Evolutionary conservation across 768 basidiomycete species (phyloP), one percentile per base, ranked within the genome.

Genomic region (Phaffia australis): DNA sequence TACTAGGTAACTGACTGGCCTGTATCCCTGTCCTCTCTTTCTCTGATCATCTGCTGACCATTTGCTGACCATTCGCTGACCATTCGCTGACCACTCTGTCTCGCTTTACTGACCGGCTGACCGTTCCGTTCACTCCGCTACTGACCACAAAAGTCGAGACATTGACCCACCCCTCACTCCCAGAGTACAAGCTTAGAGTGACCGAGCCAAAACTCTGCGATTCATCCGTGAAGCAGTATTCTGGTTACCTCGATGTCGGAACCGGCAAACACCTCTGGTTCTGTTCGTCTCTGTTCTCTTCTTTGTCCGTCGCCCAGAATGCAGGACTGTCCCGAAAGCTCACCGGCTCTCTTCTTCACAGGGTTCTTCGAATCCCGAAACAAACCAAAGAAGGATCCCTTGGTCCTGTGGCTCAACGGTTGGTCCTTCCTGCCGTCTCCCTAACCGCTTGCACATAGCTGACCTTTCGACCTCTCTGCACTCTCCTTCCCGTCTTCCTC

Each of bases 331-430:
- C 35, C 23, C 65, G 58, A 54, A 1, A 25, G 6, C 42, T 60
- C 25, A 61, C n/a, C 16, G 27, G 5, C 55, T 63, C 25, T n/a
- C 11, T 49, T 25, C 30, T 7, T 32, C 3, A 52, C 2, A 66
- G 88, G 87, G 87, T 91, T 89, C 81, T 91, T 97, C 71, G 93
- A 95, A 77, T 83, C 87, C 0, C 81, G 92, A 47, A 79, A 77
- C 63, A 80, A 83, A 21, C 92, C 94, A 0, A 77, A 81, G 60
- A 79, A 83, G 61, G 90, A 87, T 7, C 93, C 92, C 4, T 81
- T 97, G 1, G 81, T 93, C 11, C 79, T 95, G 56, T 95, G 93
- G 93, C 79, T 89, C n/a, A 89, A 89, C 70, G 88, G 88, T 46
- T 86, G 86, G 16, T 85, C 84, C 25, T 83, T 19, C 56, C 27